A percentile compares a stretch with the other conserved stretches of the same genome.
phyloP scores from a whole-genome alignment of 805 yeast species.

The Metschnikowia henanensis region DNA sequence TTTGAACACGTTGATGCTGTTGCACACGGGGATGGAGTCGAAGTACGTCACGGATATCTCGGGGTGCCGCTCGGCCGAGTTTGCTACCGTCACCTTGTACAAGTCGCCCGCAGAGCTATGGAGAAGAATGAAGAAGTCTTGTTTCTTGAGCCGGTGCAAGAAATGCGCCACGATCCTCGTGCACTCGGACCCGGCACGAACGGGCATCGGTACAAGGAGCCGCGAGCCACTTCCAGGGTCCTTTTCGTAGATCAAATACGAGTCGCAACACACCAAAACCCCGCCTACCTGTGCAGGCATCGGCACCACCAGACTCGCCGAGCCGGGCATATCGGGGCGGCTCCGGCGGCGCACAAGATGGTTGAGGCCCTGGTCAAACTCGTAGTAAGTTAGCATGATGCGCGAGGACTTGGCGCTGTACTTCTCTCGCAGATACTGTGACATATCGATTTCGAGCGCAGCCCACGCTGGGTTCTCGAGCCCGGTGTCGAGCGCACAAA shows the following conservation, averaged over 20 bases:
- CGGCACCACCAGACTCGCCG: conserved; percentile 55
- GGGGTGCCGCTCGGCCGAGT: conserved; percentile 7
- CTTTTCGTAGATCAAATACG: conserved; percentile 53
- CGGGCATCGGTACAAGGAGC: conserved; percentile 55
- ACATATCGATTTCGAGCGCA: conserved; percentile 64
- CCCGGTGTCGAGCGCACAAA: conserved; percentile 69
- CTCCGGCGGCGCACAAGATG: conserved; percentile 54
- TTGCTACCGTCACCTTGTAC: conserved; percentile 55
- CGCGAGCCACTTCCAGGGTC: conserved; percentile 23
- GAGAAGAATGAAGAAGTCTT: conserved; percentile 61
- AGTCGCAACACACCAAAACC: conserved; percentile 60
- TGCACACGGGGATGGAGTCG: conserved; percentile 68
- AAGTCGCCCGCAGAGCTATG: conserved; percentile 77
- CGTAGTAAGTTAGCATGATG: conserved; percentile 60
- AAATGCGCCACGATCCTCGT: conserved; percentile 52
- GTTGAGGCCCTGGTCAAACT: conserved; percentile 83
- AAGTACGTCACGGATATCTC: conserved; percentile 57
- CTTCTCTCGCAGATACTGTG: conserved; percentile 25
- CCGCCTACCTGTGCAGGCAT: conserved; percentile 78
- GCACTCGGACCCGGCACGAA: conserved; percentile 27
- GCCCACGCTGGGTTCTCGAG: conserved; percentile 87
- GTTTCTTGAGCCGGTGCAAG: conserved; percentile 62
- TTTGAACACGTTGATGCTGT: conserved; percentile 57
- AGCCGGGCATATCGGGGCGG: conserved; percentile 20
- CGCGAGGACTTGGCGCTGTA: conserved; percentile 15